A percentile compares a stretch with the other conserved stretches of the same genome.
These are phyloP conservation scores for Chaetomium cochliodes DNA, from an alignment of 495 filamentous ascomycete genomes.

Conservation along the genomic window DNA sequence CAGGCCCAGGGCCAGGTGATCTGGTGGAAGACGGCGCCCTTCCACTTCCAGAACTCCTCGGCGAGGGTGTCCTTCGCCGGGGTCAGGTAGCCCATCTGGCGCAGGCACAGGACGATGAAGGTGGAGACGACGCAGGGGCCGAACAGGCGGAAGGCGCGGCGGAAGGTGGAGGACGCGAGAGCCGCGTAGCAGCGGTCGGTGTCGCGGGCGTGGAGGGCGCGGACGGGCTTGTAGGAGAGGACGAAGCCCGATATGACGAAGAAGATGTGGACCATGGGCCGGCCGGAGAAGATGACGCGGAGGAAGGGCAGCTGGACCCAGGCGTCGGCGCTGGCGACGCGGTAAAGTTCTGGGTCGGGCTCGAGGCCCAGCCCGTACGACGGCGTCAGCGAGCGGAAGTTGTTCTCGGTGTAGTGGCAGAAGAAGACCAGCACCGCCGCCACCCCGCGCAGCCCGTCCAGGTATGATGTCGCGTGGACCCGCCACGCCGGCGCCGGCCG, in stretches of 20 bases:
- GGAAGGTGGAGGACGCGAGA: conserved; percentile 62
- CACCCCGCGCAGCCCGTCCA: conserved; percentile 57
- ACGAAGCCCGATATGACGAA: conserved; percentile 72
- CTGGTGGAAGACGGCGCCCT: conserved; percentile 46
- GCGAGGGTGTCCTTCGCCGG: conserved; percentile 37
- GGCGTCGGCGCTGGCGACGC: conserved; percentile 28
- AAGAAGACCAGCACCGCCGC: conserved; percentile 55
- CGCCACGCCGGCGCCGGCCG: conserved; percentile 23
- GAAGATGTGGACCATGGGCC: conserved; percentile 72
- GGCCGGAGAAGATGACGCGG: conserved; percentile 61
- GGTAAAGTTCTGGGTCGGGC: not conserved
- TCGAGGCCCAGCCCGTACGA: conserved; percentile 47
- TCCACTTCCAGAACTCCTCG: conserved; percentile 52
- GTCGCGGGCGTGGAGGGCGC: conserved; percentile 54
- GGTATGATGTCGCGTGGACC: conserved; percentile 50
- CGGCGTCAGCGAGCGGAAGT: conserved; percentile 37
- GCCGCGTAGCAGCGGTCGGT: conserved; percentile 35
- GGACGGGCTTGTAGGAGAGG: conserved; percentile 63
- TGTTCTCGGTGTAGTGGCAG: conserved; percentile 49
- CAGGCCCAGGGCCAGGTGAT: conserved; percentile 56
- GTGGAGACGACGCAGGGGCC: conserved; percentile 59
- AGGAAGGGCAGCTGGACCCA: conserved; percentile 63
- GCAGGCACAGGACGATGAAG: conserved; percentile 53
- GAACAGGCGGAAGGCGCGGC: conserved; percentile 62
- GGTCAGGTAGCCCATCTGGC: conserved; percentile 50